Base-by-base conservation (phyloP, 2,329 filamentous ascomycete genomes). In the Neonectria coccinea region DNA sequence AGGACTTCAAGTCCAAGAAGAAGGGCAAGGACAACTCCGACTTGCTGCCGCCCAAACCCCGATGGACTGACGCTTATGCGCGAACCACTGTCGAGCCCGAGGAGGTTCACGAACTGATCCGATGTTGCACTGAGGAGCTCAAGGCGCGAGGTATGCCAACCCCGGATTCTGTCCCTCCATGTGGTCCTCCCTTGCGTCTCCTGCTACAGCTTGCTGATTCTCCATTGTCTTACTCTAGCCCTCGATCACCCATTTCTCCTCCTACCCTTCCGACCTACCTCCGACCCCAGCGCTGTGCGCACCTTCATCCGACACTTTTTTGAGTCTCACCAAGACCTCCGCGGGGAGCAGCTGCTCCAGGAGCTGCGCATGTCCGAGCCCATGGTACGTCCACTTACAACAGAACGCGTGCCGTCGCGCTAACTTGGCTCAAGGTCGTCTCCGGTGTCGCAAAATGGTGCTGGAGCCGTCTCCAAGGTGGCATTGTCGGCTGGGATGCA, bases 401-500 rank as follows among this genome's bases (percentile, higher is more conserved):
- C 33, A 20, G 27, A 16, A n/a, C 27, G 27, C 51, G 57, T 52
- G 52, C 14, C 18, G 27, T 4, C 16, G 51, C 29, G 53, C 79
- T 73, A 79, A 72, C 54, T 53, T 39, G 20, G 50, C 22, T 42
- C 31, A 67, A 97, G 93, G 94, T 97, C 61, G 87, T 99, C 58
- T 94, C 94, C 69, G 96, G 94, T 73, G 94, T 97, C 45, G 85
- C 96, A 69, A 99, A 98, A 83, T 99, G 96, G 96, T 98, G 95
- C 79, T 99, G 96, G 96, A 94, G 93, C 78, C 89, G 96, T 80
- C 84, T 99, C 55, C 89, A 91, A 45, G 93, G 94, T 64, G 96
- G 96, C 74, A 90, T 99, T 14, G 94, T 99, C 39, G 94, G 93
- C 62, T 98, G 96, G 96, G 94, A 97, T 75, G 93, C 93, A 45